Base-by-base conservation (phyloP, 2,329 filamentous ascomycete species). In the Cladophialophora chaetospira region DNA sequence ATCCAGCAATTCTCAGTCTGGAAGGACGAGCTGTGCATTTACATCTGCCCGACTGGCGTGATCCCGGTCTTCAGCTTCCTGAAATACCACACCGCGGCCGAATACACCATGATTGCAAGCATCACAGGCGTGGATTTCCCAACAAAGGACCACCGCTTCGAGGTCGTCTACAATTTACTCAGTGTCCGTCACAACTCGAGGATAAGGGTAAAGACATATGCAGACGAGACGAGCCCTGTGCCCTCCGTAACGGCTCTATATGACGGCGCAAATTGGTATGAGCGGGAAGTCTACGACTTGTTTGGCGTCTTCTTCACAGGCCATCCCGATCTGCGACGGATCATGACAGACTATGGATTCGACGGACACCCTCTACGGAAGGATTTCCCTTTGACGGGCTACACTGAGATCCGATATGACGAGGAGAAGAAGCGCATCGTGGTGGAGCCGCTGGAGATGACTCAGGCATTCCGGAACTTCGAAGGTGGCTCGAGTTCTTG, bases 371-470 rank as follows among this genome's bases (percentile, higher is more conserved):
- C 94, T 38, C 79, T 99, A 71, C 85, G 95, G 71, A 99, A 99
- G 80, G 94, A 99, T 73, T 99, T 99, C 79, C 94, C 94, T 19
- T 78, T 99, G 73, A 97, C 94, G 2, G 94, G 94, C 45, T 99
- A 99, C 80, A 99, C 94, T 29, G 95, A 99, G 79, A 88, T 99
- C 66, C 84, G 94, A 70, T 99, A 95, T 72, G 94, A 99, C 67
- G 94, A 99, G 78, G 95, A 99, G 83, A 99, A 97, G 89, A 99
- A 99, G 86, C 86, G 94, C 62, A 97, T 99, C 71, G 93, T 99
- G 60, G 93, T 95, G 28, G 95, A 99, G 81, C 94, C 95, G 36
- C 81, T 99, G 47, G 94, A 99, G 80, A 83, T 99, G 75, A 97
- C 94, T 11, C 94, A 99, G 77, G 94, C 95, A 5, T 99, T 95